Evolutionary conservation across 805 yeast species (phyloP), one percentile per base, ranked within the genome.

Genomic region (Maudiozyma pseudohumilis): DNA sequence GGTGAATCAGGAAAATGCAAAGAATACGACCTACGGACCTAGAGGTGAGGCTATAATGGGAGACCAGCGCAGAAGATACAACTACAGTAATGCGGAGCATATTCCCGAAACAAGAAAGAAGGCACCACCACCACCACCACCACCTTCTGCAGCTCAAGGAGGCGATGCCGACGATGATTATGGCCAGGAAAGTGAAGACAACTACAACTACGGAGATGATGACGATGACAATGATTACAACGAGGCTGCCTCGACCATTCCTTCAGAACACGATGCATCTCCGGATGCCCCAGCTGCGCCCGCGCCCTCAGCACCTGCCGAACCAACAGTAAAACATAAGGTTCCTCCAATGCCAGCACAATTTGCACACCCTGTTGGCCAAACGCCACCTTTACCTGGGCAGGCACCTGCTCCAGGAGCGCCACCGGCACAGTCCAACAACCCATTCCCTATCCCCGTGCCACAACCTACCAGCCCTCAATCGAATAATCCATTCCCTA

Each of bases 21-120:
- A 47, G 49, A 76, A 55, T 85, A 92, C 38, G 82, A 88, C 17
- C 80, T 34, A 23, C 63, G 89, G 59, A 80, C 77, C 72, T 41
- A 52, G 56, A 36, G 64, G 60, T 10, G 64, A 52, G 42, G 46
- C 56, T 6, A 45, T 53, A 21, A 45, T 50, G 20, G 47, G 52
- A 25, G 49, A 43, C 42, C 63, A 57, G 40, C 52, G 56, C 41
- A 56, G 49, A 29, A 47, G 63, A 28, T 52, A 53, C 38, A 43
- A 54, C 36, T 49, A 52, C 42, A 46, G 40, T 16, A 40, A 36
- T 25, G 54, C 45, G n/a, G 46, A 63, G 13, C 41, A 61, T 9
- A 53, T 61, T 4, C 58, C 67, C 10, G 49, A 53, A 1, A 50
- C 58, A 8, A 56, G 51, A 35, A 51, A 60, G 33, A 57, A 64